phyloP scores from a whole-genome alignment of 2,329 filamentous ascomycete genomes.

The Colletotrichum eleusines region DNA sequence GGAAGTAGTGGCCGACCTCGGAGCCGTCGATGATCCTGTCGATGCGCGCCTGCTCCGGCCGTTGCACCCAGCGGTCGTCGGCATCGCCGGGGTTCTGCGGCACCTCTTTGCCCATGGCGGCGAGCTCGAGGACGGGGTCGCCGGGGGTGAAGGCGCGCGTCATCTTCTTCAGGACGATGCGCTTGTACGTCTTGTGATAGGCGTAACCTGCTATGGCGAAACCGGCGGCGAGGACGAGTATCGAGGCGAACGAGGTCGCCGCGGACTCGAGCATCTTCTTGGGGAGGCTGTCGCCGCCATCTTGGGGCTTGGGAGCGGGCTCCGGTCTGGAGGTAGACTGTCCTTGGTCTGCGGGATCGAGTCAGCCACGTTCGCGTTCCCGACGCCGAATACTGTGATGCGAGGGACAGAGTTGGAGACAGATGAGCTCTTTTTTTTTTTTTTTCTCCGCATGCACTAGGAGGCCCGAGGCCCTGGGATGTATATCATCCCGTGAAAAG shows the following conservation, averaged over 20 bases:
- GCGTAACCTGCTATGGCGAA: conserved; percentile 77
- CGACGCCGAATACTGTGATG: not conserved
- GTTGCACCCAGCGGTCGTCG: conserved; percentile 81
- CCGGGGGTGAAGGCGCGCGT: conserved; percentile 90
- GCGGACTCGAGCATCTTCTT: conserved; percentile 80
- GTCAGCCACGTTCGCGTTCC: conserved; percentile 10
- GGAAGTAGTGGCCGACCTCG: conserved; percentile 85
- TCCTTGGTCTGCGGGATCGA: conserved; percentile 17
- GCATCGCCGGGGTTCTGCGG: conserved; percentile 58
- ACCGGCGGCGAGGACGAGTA: conserved; percentile 75
- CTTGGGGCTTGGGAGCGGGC: conserved; percentile 1
- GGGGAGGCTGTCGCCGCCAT: conserved; percentile 54
- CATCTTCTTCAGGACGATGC: conserved; percentile 92
- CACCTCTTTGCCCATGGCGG: conserved; percentile 72
- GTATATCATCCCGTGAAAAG: not conserved
- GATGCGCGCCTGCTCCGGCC: conserved; percentile 84
- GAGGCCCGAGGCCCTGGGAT: not conserved
- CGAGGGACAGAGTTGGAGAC: too few species aligned
- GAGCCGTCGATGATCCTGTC: conserved; percentile 85
- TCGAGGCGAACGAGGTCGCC: conserved; percentile 80
- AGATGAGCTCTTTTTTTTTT: not conserved
- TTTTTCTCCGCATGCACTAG: too few species aligned
- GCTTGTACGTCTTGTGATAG: conserved; percentile 90
- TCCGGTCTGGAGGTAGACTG: conserved; percentile 1
- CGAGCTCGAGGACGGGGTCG: conserved; percentile 88